Evolutionary conservation across 1,284 basidiomycete species (phyloP), one percentile per base, ranked within the genome.

Genomic region (Meira nashicola): DNA sequence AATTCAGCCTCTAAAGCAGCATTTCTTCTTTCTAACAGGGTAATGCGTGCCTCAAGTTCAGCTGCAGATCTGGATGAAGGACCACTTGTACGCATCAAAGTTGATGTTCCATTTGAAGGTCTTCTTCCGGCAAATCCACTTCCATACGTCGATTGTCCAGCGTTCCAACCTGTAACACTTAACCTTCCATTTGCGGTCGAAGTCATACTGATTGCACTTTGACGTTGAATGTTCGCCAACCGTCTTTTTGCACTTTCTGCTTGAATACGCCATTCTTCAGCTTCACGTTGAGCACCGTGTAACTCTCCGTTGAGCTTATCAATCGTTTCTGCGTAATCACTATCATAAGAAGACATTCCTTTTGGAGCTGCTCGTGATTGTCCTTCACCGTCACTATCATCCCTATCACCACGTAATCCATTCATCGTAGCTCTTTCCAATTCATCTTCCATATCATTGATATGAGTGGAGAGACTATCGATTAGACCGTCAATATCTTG

Each of bases 1-100:
- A 76, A 63, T 43, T 73, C 73, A 37, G 69, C 63, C 54, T 68
- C 71, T 44, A 76, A 65, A 28, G 70, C 68, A 15, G 65, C 65
- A 12, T 68, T 66, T 47, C 70, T 70, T 41, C 66, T 72, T 59
- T 76, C 70, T n/a, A 73, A 55, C 33, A 64, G 44, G 11, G 60
- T 47, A 12, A 55, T 8, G 12, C 51, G 9, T 21, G 40, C 48
- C 8, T 41, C 51, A 9, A 50, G 23, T n/a, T 53, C 50, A 7
- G 48, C 23, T 4, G 49, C n/a, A 19, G 17, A 23, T 28, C 23
- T 39, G 6, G 53, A 38, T 5, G 19, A 14, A 39, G 23, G 17
- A 3, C 54, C 41, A 40, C 47, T 23, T 15, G 14, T 3, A 37
- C 19, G 12, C n/a, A 25, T 8, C 41, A 14, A 19, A 11, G 40